A percentile compares a stretch with the other conserved stretches of the same genome.
Evolutionary conservation across 495 filamentous ascomycete species (phyloP).

Genomic region (Barbatosphaeria neglecta): DNA sequence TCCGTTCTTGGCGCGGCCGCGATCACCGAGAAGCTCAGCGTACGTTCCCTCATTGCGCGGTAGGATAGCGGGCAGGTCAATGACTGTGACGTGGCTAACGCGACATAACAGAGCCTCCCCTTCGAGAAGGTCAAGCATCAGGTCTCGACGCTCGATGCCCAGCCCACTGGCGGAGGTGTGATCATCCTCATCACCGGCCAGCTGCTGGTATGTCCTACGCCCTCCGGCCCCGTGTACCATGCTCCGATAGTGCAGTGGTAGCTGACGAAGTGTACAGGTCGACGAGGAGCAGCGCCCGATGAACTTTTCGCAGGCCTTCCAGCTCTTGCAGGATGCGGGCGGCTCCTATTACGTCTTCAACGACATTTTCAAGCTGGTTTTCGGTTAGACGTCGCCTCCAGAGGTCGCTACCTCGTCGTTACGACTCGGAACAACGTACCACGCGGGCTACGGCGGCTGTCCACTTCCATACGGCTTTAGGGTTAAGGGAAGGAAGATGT

Average conservation of each 20-base stretch:
- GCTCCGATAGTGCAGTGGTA: not conserved
- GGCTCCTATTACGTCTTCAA: conserved; percentile 79
- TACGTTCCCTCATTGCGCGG: conserved; percentile 19
- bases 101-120: conserved; percentile 48
- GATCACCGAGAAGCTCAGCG: conserved; percentile 70
- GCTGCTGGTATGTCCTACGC: conserved; percentile 60
- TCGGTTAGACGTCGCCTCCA: conserved; percentile 22
- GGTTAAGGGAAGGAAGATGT: no score
- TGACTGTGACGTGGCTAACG: not conserved
- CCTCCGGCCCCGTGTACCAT: not conserved
- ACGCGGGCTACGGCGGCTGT: no score
- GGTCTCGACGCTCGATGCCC: conserved; percentile 59
- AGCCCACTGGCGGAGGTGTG: conserved; percentile 59
- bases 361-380: conserved; percentile 83
- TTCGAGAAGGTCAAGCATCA: conserved; percentile 70
- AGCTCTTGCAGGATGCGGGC: conserved; percentile 55
- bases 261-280: conserved; percentile 39
- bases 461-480: no score
- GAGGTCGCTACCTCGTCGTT: not conserved
- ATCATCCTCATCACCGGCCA: conserved; percentile 77
- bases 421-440: no score
- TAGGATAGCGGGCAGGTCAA: not conserved
- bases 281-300: conserved; percentile 72
- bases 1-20: conserved; percentile 41
- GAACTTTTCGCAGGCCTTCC: conserved; percentile 78